Base-by-base conservation (phyloP, 2,329 filamentous ascomycete genomes). In the Amphichorda felina region DNA sequence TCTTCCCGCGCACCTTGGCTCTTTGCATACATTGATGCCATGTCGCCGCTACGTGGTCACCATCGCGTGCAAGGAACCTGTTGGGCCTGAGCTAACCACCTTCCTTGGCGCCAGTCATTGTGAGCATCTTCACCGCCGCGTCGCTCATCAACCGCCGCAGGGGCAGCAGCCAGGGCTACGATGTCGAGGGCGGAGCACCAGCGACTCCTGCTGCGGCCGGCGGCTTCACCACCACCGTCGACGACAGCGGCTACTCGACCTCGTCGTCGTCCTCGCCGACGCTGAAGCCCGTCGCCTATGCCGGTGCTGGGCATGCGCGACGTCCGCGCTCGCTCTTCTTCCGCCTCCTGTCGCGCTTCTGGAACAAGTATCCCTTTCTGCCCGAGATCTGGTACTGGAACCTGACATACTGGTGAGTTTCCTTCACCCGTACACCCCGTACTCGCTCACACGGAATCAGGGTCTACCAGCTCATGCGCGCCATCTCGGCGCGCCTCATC, bases 391-490 rank as follows among this genome's bases (percentile, higher is more conserved):
- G 53, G 54, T 57, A 57, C 34, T 57, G 54, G 54, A 56, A 55
- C 31, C 35, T 53, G 42, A 54, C 53, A 7, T 57, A 57, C 41
- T 57, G 54, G 47, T 49, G 34, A 35, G 54, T 46, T n/a, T n/a
- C n/a, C n/a, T n/a, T 4, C 13, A 21, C 29, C n/a, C 31, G 27
- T 5, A 21, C 30, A 19, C 30, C n/a, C n/a, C n/a, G 11, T 28
- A 39, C 30, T 16, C 19, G 14, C 9, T 34, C 18, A 22, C 16
- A 2, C 25, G 6, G 17, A 18, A 8, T 14, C 10, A 57, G 54
- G 54, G 45, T 60, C 30, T 67, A 67, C 34, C 63, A 66, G 45
- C 54, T 59, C 4, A 46, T 62, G 16, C 57, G 63, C 14, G 63
- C 63, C 9, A 35, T 59, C 17, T 63, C 62, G 2, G 63, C 62